Percentiles rank a stretch among this genome's conserved stretches.
These are phyloP conservation scores for Boeremia lycopersici DNA, from an alignment of 2,329 filamentous ascomycete species.

Conservation along the genomic window DNA sequence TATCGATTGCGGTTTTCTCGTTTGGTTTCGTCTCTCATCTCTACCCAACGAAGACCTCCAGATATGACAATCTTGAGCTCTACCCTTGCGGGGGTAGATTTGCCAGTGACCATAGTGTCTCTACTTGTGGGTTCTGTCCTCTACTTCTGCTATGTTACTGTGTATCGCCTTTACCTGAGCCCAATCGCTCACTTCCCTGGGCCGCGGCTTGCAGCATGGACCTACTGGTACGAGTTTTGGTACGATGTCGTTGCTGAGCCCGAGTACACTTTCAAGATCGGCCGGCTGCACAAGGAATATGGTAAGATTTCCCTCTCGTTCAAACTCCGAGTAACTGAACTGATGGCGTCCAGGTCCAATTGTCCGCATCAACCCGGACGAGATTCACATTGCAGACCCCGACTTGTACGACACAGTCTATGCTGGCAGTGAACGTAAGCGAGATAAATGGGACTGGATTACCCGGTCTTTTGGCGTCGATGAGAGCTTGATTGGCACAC, in stretches of 20 bases:
- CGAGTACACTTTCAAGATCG: background rate
- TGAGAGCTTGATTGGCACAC: background rate
- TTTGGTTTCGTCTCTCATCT: too few relatives aligned
- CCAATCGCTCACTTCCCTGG: background rate
- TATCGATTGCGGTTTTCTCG: too few relatives aligned
- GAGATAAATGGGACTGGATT: background rate
- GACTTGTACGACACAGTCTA: background rate
- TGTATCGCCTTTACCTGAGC: background rate
- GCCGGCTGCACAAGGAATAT: background rate
- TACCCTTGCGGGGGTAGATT: too few relatives aligned
- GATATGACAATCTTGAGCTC: too few relatives aligned
- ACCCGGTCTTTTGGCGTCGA: background rate
- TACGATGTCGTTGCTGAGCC: background rate
- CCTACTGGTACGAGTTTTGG: background rate
- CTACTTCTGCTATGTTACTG: too few relatives aligned
- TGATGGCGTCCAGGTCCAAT: background rate
- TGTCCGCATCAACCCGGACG: background rate
- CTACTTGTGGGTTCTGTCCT: too few relatives aligned
- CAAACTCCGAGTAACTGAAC: background rate
- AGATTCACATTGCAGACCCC: background rate
- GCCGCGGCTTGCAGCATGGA: background rate
- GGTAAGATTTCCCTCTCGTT: background rate
- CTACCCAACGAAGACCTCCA: too few relatives aligned
- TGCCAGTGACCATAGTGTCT: too few relatives aligned
- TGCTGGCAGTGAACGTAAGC: background rate